Percentiles rank a stretch among this genome's conserved stretches.
These are phyloP conservation scores for Macaranga tanarius DNA, from an alignment of 441 rosid genomes.

Conservation along the genomic window DNA sequence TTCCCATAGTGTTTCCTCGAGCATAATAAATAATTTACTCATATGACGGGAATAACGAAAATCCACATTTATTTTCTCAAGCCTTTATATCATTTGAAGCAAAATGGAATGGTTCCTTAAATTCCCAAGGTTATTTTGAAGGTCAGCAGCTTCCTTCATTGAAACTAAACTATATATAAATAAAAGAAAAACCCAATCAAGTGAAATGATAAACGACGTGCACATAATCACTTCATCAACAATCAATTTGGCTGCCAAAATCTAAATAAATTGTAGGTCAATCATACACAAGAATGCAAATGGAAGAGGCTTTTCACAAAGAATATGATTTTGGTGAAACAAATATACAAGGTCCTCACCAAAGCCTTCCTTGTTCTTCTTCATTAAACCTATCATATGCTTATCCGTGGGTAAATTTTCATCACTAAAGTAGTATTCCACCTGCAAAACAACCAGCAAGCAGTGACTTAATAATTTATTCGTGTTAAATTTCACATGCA, in stretches of 20 bases:
- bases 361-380: constrained; percentile 76
- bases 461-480: too few species aligned
- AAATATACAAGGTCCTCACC: constrained; percentile 42
- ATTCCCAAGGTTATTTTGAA: neutral
- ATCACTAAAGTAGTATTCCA: constrained; percentile 89
- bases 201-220: too few species aligned
- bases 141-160: neutral
- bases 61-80: too few species aligned
- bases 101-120: neutral
- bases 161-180: too few species aligned
- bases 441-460: constrained; percentile 46
- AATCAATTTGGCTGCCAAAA: too few species aligned
- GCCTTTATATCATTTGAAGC: neutral
- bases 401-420: constrained; percentile 85
- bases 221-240: too few species aligned
- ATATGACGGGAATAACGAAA: neutral
- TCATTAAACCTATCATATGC: constrained; percentile 58
- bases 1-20: neutral
- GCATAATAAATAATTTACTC: neutral
- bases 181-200: too few species aligned
- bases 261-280: neutral
- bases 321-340: neutral
- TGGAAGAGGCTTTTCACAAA: neutral
- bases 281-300: neutral
- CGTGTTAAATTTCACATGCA: too few species aligned